Base-by-base conservation (phyloP, 495 filamentous ascomycete species). In the Daldinia loculata region DNA sequence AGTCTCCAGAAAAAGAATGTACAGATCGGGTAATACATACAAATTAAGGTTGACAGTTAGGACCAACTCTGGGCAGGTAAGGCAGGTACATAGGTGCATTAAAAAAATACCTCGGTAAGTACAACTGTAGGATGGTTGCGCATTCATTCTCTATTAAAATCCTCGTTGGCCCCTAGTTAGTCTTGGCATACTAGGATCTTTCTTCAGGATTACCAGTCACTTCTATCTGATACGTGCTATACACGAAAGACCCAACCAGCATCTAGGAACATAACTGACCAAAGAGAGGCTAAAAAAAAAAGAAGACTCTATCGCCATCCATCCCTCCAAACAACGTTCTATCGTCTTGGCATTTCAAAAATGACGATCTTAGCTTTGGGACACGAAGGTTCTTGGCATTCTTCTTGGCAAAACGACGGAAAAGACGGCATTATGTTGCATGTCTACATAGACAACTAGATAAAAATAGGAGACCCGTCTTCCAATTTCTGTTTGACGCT, bases 361-460 rank as follows among this genome's bases (percentile, higher is more conserved):
- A 67, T 59, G 70, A 68, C 61, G 70, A 72, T 72, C 70, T 64
- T 69, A 56, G 64, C 12, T 65, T 36, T 72, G 70, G 64, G 52
- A 68, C 70, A 72, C 70, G 56, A 68, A 56, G 41, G 48, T 50
- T 65, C 70, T 72, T 72, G 70, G 70, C 70, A 68, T 72, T 43
- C 56, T 14, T 72, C 70, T 72, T 72, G 70, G 64, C 70, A 72
- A 72, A 67, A 61, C 48, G 39, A 65, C 70, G 70, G 70, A 72
- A 72, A 51, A 72, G 57, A 72, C 70, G 70, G 70, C 64, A 72
- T 65, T 50, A 62, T 61, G 65, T 72, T 67, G 64, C 65, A 68
- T 68, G 50, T 57, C 51, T 32, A n/a, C n/a, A n/a, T n/a, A 14
- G 12, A 39, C 51, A 56, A 30, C 12, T 67, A 72, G 69, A 63